Percentiles rank a stretch among this genome's conserved stretches.
phyloP scores from a whole-genome alignment of 108 stramenopile species.

The Skeletonema marinoi region DNA sequence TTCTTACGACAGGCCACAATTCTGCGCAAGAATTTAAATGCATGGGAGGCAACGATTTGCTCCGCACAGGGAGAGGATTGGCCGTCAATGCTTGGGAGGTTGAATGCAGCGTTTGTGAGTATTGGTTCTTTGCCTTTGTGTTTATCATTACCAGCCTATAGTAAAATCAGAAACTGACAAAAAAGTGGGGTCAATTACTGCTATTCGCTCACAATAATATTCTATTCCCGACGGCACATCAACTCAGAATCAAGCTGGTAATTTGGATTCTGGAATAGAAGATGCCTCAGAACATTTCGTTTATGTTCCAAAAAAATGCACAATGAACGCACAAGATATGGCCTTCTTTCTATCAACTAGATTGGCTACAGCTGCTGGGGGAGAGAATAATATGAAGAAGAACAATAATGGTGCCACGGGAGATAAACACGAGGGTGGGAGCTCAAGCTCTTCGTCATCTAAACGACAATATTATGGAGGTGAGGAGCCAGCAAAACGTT shows the following conservation, averaged over 20 bases:
- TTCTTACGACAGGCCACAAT: constrained; percentile 79
- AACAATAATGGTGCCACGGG: not conserved
- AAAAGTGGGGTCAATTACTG: too few species aligned
- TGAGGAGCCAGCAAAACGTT: constrained; percentile 52
- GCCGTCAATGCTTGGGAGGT: constrained; percentile 82
- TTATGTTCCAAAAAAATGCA: constrained; percentile 74
- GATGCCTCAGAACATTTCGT: constrained; percentile 85
- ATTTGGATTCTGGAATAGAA: constrained; percentile 76
- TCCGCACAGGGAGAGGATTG: constrained; percentile 79
- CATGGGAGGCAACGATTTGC: constrained; percentile 76
- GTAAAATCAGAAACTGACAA: not conserved
- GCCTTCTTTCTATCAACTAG: constrained; percentile 86
- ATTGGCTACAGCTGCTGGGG: constrained; percentile 56
- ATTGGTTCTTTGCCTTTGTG: not conserved
- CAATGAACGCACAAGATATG: constrained; percentile 83
- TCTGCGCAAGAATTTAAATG: constrained; percentile 74
- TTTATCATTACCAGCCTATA: not conserved
- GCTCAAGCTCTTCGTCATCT: not conserved
- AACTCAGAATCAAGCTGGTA: constrained; percentile 67
- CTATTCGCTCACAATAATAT: not conserved
- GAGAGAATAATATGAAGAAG: constrained; percentile 23
- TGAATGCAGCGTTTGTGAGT: constrained; percentile 82
- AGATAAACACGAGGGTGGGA: constrained; percentile 8
- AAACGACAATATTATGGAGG: constrained; percentile 24
- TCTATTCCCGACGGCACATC: not conserved